A percentile compares a stretch with the other conserved stretches of the same genome.
phyloP scores from a whole-genome alignment of 768 basidiomycete species.

The Psilocybe cubensis region DNA sequence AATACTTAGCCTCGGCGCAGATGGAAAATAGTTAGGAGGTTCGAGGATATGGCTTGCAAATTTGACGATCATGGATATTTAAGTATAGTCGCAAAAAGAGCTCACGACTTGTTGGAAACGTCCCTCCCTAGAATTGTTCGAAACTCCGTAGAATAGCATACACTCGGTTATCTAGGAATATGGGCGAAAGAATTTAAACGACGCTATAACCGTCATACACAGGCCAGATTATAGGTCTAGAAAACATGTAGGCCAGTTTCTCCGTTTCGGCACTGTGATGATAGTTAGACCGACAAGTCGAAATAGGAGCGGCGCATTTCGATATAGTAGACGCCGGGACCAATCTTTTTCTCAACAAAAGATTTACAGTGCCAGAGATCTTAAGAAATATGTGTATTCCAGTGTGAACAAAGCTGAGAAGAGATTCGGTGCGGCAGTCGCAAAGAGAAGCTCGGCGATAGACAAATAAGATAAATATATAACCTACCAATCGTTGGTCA shows the following conservation, averaged over 20 bases:
- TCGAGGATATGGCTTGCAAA: no score
- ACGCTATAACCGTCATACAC: no score
- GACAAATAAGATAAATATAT: background rate
- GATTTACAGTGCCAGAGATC: background rate
- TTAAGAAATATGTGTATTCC: background rate
- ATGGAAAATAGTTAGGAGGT: no score
- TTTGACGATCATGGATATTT: no score
- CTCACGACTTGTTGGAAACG: no score
- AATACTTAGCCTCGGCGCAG: no score
- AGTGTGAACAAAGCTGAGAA: slow-evolving; percentile 1
- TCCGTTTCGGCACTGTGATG: slow-evolving; percentile 6
- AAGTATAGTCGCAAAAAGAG: no score
- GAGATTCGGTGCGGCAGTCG: background rate
- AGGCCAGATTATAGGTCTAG: background rate
- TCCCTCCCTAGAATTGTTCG: no score
- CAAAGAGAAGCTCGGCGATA: background rate
- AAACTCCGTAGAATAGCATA: no score
- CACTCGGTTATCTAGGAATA: background rate
- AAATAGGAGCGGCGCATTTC: background rate
- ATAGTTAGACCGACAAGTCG: slow-evolving; percentile 8
- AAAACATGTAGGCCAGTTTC: slow-evolving; percentile 6
- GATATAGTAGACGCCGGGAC: background rate
- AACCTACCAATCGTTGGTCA: background rate
- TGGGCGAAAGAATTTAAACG: no score
- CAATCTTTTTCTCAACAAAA: slow-evolving; percentile 1